phyloP scores from a whole-genome alignment of 768 basidiomycete species.

The Lepiota brunneoincarnata region DNA sequence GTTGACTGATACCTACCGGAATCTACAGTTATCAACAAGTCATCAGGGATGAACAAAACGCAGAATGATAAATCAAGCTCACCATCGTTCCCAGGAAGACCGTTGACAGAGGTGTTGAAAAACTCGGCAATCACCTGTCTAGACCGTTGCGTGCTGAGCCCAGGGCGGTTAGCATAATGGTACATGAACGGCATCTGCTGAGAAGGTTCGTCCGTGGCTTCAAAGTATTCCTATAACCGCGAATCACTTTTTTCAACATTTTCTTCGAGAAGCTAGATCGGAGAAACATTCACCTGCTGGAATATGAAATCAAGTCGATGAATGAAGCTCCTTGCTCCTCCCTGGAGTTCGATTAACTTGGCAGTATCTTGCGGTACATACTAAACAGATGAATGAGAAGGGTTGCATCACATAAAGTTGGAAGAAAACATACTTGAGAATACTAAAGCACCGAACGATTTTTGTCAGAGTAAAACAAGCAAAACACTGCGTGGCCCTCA shows the following conservation, averaged over 20 bases:
- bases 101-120: constrained; percentile 55
- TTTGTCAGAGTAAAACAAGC: background rate
- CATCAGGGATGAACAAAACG: background rate
- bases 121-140: constrained; percentile 52
- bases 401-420: background rate
- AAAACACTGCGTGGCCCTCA: constrained; percentile 25
- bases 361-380: constrained; percentile 68
- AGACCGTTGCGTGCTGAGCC: constrained; percentile 54
- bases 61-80: constrained; percentile 11
- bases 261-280: background rate
- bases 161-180: constrained; percentile 62
- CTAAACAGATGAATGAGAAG: constrained; percentile 26
- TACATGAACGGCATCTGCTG: constrained; percentile 72
- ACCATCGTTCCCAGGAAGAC: constrained; percentile 69
- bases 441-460: constrained; percentile 32
- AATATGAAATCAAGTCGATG: constrained; percentile 57
- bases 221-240: constrained; percentile 49
- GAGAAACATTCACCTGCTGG: constrained; percentile 34
- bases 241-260: background rate
- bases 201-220: constrained; percentile 61
- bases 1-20: constrained; percentile 18
- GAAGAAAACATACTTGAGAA: constrained; percentile 42
- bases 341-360: constrained; percentile 58
- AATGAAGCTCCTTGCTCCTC: constrained; percentile 52
- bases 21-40: constrained; percentile 14